phyloP scores from a whole-genome alignment of 1,139 yeast species.

The Yamadazyma buinensis region DNA sequence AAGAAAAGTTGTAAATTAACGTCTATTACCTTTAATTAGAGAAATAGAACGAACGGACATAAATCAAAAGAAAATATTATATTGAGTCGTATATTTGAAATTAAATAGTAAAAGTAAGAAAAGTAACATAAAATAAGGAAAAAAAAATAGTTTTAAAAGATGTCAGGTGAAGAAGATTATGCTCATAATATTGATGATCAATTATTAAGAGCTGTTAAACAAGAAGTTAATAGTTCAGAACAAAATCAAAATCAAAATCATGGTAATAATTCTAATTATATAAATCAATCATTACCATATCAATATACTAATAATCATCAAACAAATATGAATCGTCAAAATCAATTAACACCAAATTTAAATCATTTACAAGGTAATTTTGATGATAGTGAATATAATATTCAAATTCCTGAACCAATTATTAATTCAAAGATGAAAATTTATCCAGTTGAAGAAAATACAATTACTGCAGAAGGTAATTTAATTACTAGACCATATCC shows the following conservation, averaged over 20 bases:
- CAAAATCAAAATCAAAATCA: slow-evolving; percentile 10
- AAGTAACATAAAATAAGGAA: no score
- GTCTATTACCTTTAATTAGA: no score
- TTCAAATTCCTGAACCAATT: slow-evolving; percentile 49
- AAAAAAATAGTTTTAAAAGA: background rate
- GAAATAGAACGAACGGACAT: no score
- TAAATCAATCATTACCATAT: slow-evolving; percentile 2
- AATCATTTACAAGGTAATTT: slow-evolving; percentile 10
- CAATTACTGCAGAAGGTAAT: slow-evolving; percentile 48
- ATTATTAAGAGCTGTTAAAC: slow-evolving; percentile 36
- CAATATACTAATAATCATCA: slow-evolving; percentile 13
- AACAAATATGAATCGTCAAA: background rate
- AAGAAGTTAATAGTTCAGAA: slow-evolving; percentile 16
- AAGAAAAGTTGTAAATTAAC: no score
- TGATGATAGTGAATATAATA: slow-evolving; percentile 41
- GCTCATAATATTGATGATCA: slow-evolving; percentile 46
- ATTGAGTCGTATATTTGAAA: no score
- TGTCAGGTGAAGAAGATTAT: slow-evolving; percentile 28
- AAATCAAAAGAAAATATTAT: no score
- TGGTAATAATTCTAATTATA: slow-evolving; percentile 1
- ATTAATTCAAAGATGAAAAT: slow-evolving; percentile 43
- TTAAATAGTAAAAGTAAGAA: no score
- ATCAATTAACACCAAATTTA: background rate
- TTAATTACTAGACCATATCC: slow-evolving; percentile 54
- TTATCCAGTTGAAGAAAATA: slow-evolving; percentile 45